Base-by-base conservation (phyloP, 1,139 yeast genomes). In the Ogataea hybrid region DNA sequence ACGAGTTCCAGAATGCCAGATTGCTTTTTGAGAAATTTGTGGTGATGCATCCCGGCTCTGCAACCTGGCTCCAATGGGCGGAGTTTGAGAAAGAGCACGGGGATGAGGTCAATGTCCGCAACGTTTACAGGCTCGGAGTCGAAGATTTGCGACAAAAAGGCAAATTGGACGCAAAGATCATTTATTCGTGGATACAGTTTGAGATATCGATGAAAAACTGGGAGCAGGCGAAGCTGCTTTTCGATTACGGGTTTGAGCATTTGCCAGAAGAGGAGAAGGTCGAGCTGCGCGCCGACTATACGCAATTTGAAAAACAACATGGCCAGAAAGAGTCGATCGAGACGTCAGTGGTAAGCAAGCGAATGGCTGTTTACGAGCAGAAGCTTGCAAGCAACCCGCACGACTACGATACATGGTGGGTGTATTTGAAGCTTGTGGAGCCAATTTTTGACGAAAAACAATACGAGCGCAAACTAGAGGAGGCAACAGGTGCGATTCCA, bases 351-450 rank as follows among this genome's bases (percentile, higher is more conserved):
- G 47, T 73, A 21, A 52, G 65, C 3, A 83, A 83, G 52, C 65
- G 96, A 42, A 71, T 72, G 46, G 62, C 69, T 8, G 69, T 69
- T 41, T 85, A 84, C 55, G 81, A 81, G 50, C 61, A 67, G 2
- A 67, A 65, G 12, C 56, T 88, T 17, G 36, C 47, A 4, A 54
- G 57, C 5, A 70, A n/a, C 43, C 81, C 87, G 0, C 37, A 50
- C 1, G 86, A 87, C 61, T 82, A 79, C 59, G 94, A 84, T 56
- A 66, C 79, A 0, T 89, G 97, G 97, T 88, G 95, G 88, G 61
- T 77, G 0, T 81, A 81, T 52, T 52, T 86, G 2, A 70, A 73
- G 16, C 56, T 85, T 17, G 51, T 79, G 25, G 67, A 65, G 41
- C 63, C 62, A 35, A 65, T 71, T 0, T 14, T 22, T 5, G 43